Evolutionary conservation across 2,329 filamentous ascomycete species (phyloP), one percentile per base, ranked within the genome.

Genomic region (Thelonectria blattea): DNA sequence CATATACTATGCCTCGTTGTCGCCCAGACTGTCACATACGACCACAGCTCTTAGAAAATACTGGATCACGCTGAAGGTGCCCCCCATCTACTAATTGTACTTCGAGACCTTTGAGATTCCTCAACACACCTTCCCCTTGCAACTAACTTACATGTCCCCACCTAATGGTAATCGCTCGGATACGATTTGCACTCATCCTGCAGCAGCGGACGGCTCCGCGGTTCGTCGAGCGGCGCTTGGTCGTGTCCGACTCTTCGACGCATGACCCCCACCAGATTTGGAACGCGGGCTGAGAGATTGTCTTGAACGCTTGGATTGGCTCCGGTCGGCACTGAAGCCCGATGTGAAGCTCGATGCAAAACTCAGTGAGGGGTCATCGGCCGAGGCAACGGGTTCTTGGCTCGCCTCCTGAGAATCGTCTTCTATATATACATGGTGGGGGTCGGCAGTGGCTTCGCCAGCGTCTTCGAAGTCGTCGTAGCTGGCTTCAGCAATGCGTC

Each of bases 341-440:
- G 56, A 62, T 22, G 56, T 59, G 47, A 59, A 56, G 52, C 60
- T 62, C 51, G 60, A 62, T 39, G 22, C 18, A 43, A 59, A 39
- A n/a, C n/a, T n/a, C n/a, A n/a, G n/a, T n/a, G n/a, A n/a, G n/a
- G n/a, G n/a, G n/a, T n/a, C n/a, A n/a, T n/a, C n/a, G n/a, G n/a
- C n/a, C n/a, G n/a, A n/a, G n/a, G n/a, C n/a, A n/a, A n/a, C n/a
- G n/a, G n/a, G n/a, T n/a, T n/a, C n/a, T n/a, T n/a, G n/a, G n/a
- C n/a, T n/a, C n/a, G n/a, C n/a, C n/a, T n/a, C n/a, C n/a, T n/a
- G n/a, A n/a, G n/a, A n/a, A n/a, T n/a, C n/a, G n/a, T n/a, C n/a
- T n/a, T n/a, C n/a, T n/a, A n/a, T n/a, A n/a, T n/a, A n/a, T n/a
- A n/a, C n/a, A n/a, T n/a, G n/a, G 50, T 52, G 50, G 50, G 50